Evolutionary conservation across 1,139 yeast species (phyloP), one percentile per base, ranked within the genome.

Genomic region (Entelexis sorbosivorans): DNA sequence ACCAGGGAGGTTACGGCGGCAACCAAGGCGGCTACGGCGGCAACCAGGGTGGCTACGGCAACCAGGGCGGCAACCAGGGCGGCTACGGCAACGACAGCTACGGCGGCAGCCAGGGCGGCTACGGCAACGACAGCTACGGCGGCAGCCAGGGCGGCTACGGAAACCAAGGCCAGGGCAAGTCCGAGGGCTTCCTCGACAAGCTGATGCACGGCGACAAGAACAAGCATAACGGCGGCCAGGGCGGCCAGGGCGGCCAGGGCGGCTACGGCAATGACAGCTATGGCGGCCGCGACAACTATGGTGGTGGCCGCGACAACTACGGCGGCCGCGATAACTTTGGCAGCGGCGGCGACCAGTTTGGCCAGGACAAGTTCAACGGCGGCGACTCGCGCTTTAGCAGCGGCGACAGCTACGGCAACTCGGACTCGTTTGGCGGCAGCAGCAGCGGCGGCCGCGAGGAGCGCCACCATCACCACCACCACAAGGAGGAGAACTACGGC

Each of bases 201-300:
- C 44, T 39, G 24, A 39, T 39, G 44, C 44, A 39, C 34, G 31
- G 39, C 38, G 48, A 42, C 44, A 38, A 38, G 42, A 24, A 34
- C 24, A 24, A 28, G 34, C 26, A 26, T 14, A 3, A 42, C 20
- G 46, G 44, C 31, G 32, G 38, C 38, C 38, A 48, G 28, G 49
- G 47, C 47, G 43, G 53, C 28, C 49, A 52, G 48, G 24, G 26
- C 39, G 58, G 62, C 48, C 56, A 56, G 36, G 42, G 42, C 33
- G 48, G 50, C 34, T n/a, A 19, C 36, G 38, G 22, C 45, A 24
- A 31, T 22, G 32, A 16, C 29, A 49, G 52, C 26, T 24, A 36
- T n/a, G 26, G 28, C 33, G 17, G 13, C 47, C 24, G 5, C 33
- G 46, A 49, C 20, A 26, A 13, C 43, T 11, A 22, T 22, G 19